phyloP scores from a whole-genome alignment of 2,329 filamentous ascomycete genomes.

The Fusarium musae region DNA sequence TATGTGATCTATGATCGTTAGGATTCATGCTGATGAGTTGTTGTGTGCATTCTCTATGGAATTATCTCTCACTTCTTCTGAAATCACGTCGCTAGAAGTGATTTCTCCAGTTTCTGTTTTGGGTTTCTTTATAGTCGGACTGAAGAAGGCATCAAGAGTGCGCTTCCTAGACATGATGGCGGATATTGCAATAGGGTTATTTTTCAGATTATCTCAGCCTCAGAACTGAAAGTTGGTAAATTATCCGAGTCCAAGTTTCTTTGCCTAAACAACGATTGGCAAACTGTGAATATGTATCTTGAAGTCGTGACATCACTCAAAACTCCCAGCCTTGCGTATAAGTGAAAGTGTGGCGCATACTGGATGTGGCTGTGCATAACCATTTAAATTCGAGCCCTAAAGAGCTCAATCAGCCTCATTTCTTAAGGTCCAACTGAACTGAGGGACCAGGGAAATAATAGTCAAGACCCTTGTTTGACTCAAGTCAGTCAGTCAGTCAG shows the following conservation, averaged over 20 bases:
- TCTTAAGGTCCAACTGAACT: background rate
- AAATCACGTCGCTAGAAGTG: background rate
- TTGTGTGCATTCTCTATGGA: background rate
- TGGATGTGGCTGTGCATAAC: constrained; percentile 33
- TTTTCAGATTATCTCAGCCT: background rate
- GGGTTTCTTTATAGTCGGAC: constrained; percentile 41
- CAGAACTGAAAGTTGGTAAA: no score
- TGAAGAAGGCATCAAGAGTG: constrained; percentile 77
- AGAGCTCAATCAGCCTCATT: constrained; percentile 46
- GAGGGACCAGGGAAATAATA: background rate
- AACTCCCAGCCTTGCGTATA: constrained; percentile 24
- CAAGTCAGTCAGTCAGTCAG: constrained; percentile 18
- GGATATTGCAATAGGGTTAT: background rate
- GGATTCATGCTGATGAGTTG: fast-evolving
- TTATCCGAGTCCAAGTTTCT: background rate
- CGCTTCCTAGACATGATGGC: constrained; percentile 52
- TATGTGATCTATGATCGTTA: constrained; percentile 38
- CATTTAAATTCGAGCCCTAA: constrained; percentile 37
- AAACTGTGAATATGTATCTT: background rate
- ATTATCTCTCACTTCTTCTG: constrained; percentile 7
- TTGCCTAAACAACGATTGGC: background rate
- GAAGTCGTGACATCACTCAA: constrained; percentile 40
- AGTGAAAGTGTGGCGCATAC: constrained; percentile 38
- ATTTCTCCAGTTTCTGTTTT: constrained; percentile 16
- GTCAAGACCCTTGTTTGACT: constrained; percentile 37